Percentiles rank a stretch among this genome's conserved stretches.
phyloP scores from a whole-genome alignment of 2,329 filamentous ascomycete species.

The Colletotrichum somersetense region DNA sequence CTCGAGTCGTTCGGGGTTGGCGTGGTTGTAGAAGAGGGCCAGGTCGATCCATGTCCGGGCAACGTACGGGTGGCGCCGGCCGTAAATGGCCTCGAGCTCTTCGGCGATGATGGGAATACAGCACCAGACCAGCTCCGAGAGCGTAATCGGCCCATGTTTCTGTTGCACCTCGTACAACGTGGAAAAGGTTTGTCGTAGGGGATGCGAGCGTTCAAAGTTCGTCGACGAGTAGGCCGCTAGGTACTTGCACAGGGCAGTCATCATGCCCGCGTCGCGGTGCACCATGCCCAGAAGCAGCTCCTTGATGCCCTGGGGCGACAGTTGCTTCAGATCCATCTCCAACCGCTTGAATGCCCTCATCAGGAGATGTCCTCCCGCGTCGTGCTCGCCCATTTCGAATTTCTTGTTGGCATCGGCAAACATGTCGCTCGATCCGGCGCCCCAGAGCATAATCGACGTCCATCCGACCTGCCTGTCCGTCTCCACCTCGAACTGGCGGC shows the following conservation, averaged over 20 bases:
- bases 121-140: constrained; percentile 59
- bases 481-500: constrained; percentile 58
- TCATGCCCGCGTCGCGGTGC: constrained; percentile 58
- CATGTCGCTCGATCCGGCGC: constrained; percentile 58
- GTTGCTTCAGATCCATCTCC: constrained; percentile 57
- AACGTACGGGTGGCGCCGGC: constrained; percentile 58
- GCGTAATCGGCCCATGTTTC: constrained; percentile 56
- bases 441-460: constrained; percentile 59
- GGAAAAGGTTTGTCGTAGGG: constrained; percentile 57
- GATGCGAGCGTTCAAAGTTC: constrained; percentile 58
- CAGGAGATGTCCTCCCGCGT: constrained; percentile 55
- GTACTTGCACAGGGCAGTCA: constrained; percentile 61
- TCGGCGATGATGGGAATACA: constrained; percentile 58
- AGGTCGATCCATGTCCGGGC: constrained; percentile 58
- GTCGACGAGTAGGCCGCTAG: constrained; percentile 58
- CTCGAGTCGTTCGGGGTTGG: constrained; percentile 52
- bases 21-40: constrained; percentile 55
- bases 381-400: constrained; percentile 56
- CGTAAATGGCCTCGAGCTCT: constrained; percentile 59
- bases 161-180: constrained; percentile 60
- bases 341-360: constrained; percentile 59
- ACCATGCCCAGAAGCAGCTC: constrained; percentile 60
- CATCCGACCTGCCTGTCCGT: constrained; percentile 55
- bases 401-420: constrained; percentile 59
- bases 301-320: constrained; percentile 58